These are phyloP conservation scores for Plasmodium sp. DNA, from an alignment of 169 alveolate genomes.

Conservation along the genomic window DNA sequence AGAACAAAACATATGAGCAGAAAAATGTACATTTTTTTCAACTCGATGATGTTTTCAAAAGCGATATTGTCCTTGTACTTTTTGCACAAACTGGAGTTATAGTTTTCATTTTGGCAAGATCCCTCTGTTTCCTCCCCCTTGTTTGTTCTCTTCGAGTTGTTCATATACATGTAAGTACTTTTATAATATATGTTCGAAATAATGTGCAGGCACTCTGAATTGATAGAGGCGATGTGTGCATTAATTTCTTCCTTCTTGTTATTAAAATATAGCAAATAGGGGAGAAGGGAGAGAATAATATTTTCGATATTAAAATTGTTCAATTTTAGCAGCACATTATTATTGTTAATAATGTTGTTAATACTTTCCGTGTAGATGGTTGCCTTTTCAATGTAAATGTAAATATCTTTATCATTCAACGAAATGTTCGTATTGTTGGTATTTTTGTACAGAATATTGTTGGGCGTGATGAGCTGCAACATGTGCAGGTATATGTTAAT, in stretches of 20 bases:
- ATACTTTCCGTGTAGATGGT: slow-evolving; percentile 75
- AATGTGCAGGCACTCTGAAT: slow-evolving; percentile 73
- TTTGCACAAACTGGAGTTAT: background rate
- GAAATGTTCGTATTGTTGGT: slow-evolving; percentile 70
- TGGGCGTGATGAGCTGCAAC: slow-evolving; percentile 70
- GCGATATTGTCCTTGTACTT: background rate
- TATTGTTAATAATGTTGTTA: slow-evolving; percentile 68
- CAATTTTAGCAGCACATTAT: slow-evolving; percentile 52
- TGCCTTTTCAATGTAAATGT: slow-evolving; percentile 73
- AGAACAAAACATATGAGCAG: slow-evolving; percentile 63
- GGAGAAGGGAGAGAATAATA: slow-evolving; percentile 63
- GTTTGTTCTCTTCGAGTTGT: slow-evolving; percentile 7
- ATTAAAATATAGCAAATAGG: slow-evolving; percentile 60
- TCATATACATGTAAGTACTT: slow-evolving; percentile 74
- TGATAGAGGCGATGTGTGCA: slow-evolving; percentile 73
- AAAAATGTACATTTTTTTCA: slow-evolving; percentile 69
- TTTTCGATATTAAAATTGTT: slow-evolving; percentile 74
- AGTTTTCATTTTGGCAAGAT: background rate
- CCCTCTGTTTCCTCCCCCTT: background rate
- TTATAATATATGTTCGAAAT: slow-evolving; percentile 74
- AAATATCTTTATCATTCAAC: slow-evolving; percentile 70
- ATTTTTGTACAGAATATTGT: slow-evolving; percentile 65
- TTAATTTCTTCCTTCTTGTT: slow-evolving; percentile 73
- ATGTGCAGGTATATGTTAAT: slow-evolving; percentile 68
- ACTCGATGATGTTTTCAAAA: slow-evolving; percentile 45